Conservation (phyloP, 2,329 filamentous ascomycete genomes). For the Cladophialophora psammophila region DNA sequence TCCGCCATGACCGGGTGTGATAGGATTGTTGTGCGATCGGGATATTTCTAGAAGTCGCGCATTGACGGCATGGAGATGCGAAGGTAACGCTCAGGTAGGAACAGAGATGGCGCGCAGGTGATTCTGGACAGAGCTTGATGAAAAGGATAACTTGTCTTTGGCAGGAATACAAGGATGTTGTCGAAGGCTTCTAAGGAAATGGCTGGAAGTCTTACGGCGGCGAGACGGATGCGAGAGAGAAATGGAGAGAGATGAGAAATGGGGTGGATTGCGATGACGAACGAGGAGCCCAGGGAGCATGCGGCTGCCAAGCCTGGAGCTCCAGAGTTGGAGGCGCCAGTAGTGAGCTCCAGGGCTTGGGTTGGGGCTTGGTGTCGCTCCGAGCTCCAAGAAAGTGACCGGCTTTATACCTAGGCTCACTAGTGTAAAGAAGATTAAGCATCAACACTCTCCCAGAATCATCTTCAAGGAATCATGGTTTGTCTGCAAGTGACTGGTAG, state of each 20-base stretch:
- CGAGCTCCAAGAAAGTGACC: constrained; percentile 1
- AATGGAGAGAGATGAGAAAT: constrained; percentile 11
- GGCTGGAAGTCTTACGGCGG: constrained; percentile 23
- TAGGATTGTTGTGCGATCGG: constrained; percentile 12
- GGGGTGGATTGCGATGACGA: constrained; percentile 31
- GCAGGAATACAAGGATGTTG: constrained; percentile 8
- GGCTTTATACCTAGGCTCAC: background rate
- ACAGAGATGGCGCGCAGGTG: background rate
- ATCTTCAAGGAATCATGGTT: background rate
- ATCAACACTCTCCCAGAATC: constrained; percentile 8
- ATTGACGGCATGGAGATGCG: constrained; percentile 14
- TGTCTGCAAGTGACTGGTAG: background rate
- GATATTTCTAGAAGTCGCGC: constrained; percentile 16
- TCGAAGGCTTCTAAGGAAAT: constrained; percentile 24
- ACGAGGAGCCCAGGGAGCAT: constrained; percentile 10
- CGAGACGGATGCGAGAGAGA: constrained; percentile 4
- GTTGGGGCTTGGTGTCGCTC: background rate
- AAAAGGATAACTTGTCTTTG: background rate
- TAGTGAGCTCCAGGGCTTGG: background rate
- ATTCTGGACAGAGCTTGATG: background rate
- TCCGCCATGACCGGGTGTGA: constrained; percentile 35
- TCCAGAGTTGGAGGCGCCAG: constrained; percentile 10
- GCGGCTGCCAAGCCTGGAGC: constrained; percentile 24
- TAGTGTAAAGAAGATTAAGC: background rate
- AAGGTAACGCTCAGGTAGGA: background rate